Percentiles rank a stretch among this genome's conserved stretches.
Evolutionary conservation across 345 rosid species (phyloP).

Genomic region (Draba incana): DNA sequence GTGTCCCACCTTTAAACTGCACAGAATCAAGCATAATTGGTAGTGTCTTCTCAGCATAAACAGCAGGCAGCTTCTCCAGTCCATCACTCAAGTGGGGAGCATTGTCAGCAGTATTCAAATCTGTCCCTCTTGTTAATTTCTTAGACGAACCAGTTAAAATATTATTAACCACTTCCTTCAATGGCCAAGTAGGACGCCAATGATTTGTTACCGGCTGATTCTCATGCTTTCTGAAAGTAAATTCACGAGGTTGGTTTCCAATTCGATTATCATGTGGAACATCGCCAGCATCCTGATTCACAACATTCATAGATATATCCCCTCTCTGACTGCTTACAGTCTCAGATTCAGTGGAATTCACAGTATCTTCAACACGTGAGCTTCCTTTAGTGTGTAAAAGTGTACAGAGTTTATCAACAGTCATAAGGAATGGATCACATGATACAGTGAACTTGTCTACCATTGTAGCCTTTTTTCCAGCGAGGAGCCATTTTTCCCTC

Average conservation of each 20-base stretch:
- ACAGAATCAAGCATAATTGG: constrained; percentile 90
- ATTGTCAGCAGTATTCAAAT: constrained; percentile 58
- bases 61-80: constrained; percentile 56
- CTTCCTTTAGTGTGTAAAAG: constrained; percentile 43
- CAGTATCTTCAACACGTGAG: constrained; percentile 36
- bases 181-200: constrained; percentile 42
- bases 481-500: constrained; percentile 24
- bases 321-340: constrained; percentile 34
- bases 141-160: constrained; percentile 49
- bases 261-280: constrained; percentile 44
- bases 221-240: constrained; percentile 46
- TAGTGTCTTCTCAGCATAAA: constrained; percentile 63
- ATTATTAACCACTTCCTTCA: constrained; percentile 42
- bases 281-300: constrained; percentile 30
- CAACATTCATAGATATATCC: constrained; percentile 39
- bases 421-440: constrained; percentile 71
- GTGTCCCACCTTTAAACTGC: constrained; percentile 82
- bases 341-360: constrained; percentile 41
- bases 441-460: constrained; percentile 43
- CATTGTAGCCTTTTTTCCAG: constrained; percentile 35
- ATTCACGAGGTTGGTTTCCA: constrained; percentile 39
- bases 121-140: constrained; percentile 50
- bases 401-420: constrained; percentile 54
- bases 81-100: constrained; percentile 66
- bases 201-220: constrained; percentile 44